Percentiles rank a stretch among this genome's conserved stretches.
phyloP scores from a whole-genome alignment of 2,329 filamentous ascomycete species.

The Thelonectria blattea region DNA sequence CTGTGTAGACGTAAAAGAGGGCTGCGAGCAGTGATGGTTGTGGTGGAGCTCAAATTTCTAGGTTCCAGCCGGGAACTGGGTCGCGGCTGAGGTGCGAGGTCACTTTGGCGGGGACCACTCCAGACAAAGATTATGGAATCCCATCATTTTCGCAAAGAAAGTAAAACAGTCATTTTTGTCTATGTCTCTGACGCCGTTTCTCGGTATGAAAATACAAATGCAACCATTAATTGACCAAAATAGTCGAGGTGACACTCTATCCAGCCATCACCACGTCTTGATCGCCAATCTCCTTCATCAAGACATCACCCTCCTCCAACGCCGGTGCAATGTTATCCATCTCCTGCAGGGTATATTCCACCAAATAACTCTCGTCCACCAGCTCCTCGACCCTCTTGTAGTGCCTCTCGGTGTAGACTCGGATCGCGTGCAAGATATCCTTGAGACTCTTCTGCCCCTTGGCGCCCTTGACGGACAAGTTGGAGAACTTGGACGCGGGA shows the following conservation, averaged over 20 bases:
- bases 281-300: slow-evolving; percentile 46
- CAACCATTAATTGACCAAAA: slow-evolving; percentile 14
- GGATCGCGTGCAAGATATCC: slow-evolving; percentile 86
- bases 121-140: not conserved
- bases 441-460: slow-evolving; percentile 71
- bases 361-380: slow-evolving; percentile 90
- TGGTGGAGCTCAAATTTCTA: slow-evolving; percentile 21
- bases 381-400: slow-evolving; percentile 89
- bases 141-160: not conserved
- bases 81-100: not conserved
- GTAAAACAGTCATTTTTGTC: slow-evolving; percentile 15
- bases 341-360: slow-evolving; percentile 90
- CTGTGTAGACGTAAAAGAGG: not conserved
- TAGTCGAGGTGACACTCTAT: slow-evolving; percentile 27
- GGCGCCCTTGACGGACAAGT: slow-evolving; percentile 65
- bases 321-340: slow-evolving; percentile 77
- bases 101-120: no score
- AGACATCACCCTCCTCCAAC: slow-evolving; percentile 41
- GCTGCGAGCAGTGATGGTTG: not conserved
- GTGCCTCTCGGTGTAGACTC: slow-evolving; percentile 90
- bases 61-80: not conserved
- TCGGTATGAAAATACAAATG: not conserved
- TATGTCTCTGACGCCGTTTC: slow-evolving; percentile 10
- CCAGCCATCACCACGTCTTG: slow-evolving; percentile 53
- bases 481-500: slow-evolving; percentile 77